These are phyloP conservation scores for Allium fistulosum DNA, from an alignment of 106 monocot genomes.

Conservation along the genomic window DNA sequence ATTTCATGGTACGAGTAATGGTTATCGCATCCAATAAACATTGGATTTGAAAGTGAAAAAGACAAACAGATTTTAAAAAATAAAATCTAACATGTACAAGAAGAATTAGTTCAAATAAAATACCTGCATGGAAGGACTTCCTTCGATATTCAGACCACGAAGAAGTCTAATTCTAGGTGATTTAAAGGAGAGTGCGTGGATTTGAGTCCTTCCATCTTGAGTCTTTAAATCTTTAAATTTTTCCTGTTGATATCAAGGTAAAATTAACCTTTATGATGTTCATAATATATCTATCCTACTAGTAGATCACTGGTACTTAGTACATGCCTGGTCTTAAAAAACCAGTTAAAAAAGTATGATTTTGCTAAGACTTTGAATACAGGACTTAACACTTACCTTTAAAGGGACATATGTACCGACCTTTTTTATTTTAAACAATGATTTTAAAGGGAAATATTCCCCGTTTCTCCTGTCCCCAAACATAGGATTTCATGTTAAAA, in stretches of 20 bases:
- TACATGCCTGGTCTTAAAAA: too few relatives aligned
- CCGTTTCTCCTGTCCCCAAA: too few relatives aligned
- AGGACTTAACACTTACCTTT: too few relatives aligned
- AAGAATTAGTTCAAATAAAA: not conserved
- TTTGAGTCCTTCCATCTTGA: conserved; percentile 12
- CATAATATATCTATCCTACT: too few relatives aligned
- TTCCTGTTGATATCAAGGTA: conserved; percentile 10
- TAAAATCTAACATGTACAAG: too few relatives aligned
- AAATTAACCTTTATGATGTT: not conserved
- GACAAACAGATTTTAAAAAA: not conserved
- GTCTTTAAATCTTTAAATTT: conserved; percentile 17
- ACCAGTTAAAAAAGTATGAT: too few relatives aligned
- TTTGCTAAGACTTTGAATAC: too few relatives aligned
- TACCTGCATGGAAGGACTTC: conserved; percentile 19
- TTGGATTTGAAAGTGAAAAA: not conserved
- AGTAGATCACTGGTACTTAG: too few relatives aligned
- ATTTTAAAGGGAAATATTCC: too few relatives aligned
- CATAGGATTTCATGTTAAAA: too few relatives aligned
- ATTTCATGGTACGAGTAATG: not conserved
- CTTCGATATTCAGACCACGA: conserved; percentile 17
- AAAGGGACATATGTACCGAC: too few relatives aligned
- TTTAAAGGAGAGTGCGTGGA: conserved; percentile 19
- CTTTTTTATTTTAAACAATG: too few relatives aligned
- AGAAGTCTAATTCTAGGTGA: conserved; percentile 18
- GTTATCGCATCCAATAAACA: not conserved